Evolutionary conservation across 768 basidiomycete genomes (phyloP).

Genomic region (Chiua virens): DNA sequence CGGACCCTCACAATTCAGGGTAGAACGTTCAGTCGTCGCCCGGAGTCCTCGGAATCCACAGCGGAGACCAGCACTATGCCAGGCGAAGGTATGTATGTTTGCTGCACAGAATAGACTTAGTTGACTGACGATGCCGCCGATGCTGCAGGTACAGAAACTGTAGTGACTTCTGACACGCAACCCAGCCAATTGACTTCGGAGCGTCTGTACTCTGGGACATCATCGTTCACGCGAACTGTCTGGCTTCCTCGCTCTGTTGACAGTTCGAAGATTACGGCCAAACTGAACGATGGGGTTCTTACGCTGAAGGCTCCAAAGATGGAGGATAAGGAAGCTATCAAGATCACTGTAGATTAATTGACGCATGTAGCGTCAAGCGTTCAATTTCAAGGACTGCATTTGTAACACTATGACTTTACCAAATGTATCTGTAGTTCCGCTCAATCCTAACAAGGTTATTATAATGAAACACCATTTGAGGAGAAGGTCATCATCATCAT

Average conservation of each 20-base stretch:
- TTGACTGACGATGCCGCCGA: not conserved
- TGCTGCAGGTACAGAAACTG: conserved; percentile 10
- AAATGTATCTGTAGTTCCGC: no score
- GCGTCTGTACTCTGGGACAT: conserved; percentile 54
- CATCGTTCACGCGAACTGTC: conserved; percentile 66
- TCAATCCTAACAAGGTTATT: no score
- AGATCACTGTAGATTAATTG: conserved; percentile 40
- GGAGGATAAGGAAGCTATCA: conserved; percentile 55
- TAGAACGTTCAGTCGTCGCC: conserved; percentile 38
- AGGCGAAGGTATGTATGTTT: conserved; percentile 30
- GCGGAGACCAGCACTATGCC: conserved; percentile 7
- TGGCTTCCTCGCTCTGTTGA: conserved; percentile 70
- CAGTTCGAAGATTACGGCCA: conserved; percentile 55
- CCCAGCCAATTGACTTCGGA: conserved; percentile 57
- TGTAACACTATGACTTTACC: no score
- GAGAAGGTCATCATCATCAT: no score
- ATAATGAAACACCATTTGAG: no score
- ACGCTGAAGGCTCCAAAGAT: conserved; percentile 60
- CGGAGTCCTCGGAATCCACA: conserved; percentile 21
- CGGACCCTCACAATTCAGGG: conserved; percentile 74
- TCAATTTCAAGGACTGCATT: no score
- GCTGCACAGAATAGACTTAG: not conserved
- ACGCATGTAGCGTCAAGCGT: not conserved
- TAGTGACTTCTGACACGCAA: conserved; percentile 17
- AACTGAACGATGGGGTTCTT: conserved; percentile 68